These are phyloP conservation scores for Phialophora verrucosa DNA, from an alignment of 2,329 filamentous ascomycete species.

Conservation along the genomic window DNA sequence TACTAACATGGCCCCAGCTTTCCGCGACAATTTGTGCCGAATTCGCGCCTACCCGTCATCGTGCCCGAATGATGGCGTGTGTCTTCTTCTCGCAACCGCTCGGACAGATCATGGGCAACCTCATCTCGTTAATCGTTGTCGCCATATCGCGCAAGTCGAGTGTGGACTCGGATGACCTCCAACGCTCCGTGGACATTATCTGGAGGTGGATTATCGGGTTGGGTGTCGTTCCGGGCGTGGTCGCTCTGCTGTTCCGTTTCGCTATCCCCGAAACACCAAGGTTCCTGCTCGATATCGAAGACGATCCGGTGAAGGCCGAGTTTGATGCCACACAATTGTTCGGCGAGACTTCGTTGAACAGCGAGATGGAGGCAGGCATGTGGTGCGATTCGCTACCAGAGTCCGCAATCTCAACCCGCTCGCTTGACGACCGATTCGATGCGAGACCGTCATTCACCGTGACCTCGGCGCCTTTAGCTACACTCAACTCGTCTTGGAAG, in stretches of 20 bases:
- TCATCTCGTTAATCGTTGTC: slow-evolving; percentile 61
- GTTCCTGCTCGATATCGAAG: slow-evolving; percentile 69
- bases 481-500: slow-evolving; percentile 50
- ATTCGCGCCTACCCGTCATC: slow-evolving; percentile 63
- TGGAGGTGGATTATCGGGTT: slow-evolving; percentile 72
- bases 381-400: slow-evolving; percentile 39
- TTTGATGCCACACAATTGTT: slow-evolving; percentile 66
- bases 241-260: slow-evolving; percentile 70
- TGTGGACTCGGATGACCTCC: slow-evolving; percentile 41
- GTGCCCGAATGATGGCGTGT: slow-evolving; percentile 69
- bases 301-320: slow-evolving; percentile 64
- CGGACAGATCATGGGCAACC: slow-evolving; percentile 68
- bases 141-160: slow-evolving; percentile 39
- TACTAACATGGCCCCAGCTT: slow-evolving; percentile 43
- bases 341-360: slow-evolving; percentile 46
- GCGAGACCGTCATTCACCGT: slow-evolving; percentile 30
- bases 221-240: slow-evolving; percentile 66
- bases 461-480: slow-evolving; percentile 42
- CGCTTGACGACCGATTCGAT: slow-evolving; percentile 31
- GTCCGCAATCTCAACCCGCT: slow-evolving; percentile 39
- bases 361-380: slow-evolving; percentile 25
- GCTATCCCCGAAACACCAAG: slow-evolving; percentile 70
- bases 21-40: slow-evolving; percentile 72
- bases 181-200: slow-evolving; percentile 61
- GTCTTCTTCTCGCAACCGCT: slow-evolving; percentile 74